These are phyloP conservation scores for Colletotrichum cereale DNA, from an alignment of 2,329 filamentous ascomycete genomes.

Conservation along the genomic window DNA sequence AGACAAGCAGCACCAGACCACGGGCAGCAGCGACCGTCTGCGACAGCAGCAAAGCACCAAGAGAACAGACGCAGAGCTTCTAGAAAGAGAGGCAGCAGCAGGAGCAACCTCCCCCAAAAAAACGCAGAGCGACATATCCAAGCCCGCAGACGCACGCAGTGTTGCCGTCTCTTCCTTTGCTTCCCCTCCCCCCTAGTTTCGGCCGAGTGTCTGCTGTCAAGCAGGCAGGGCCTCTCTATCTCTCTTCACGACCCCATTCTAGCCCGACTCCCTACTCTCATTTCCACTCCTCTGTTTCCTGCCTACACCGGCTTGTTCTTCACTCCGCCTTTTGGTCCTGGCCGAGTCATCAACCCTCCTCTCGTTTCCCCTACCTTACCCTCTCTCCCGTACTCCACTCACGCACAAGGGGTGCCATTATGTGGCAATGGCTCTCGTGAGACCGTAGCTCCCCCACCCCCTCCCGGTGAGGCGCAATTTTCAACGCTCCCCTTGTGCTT, in stretches of 20 bases:
- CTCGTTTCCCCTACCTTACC: conserved; percentile 39
- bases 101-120: conserved; percentile 4
- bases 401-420: conserved; percentile 42
- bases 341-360: conserved; percentile 39
- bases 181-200: conserved; percentile 26
- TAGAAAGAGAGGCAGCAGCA: conserved; percentile 33
- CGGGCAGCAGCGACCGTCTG: conserved; percentile 25
- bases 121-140: conserved; percentile 28
- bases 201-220: conserved; percentile 37
- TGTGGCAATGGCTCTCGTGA: conserved; percentile 51
- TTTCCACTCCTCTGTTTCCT: conserved; percentile 34
- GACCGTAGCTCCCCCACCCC: conserved; percentile 44
- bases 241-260: conserved; percentile 37
- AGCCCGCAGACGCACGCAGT: conserved; percentile 20
- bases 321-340: conserved; percentile 33
- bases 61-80: conserved; percentile 11
- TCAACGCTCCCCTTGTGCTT: conserved; percentile 43
- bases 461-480: conserved; percentile 44
- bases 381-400: conserved; percentile 40
- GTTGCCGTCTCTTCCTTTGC: conserved; percentile 39
- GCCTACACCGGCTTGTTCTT: conserved; percentile 29
- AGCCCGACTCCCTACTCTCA: conserved; percentile 39
- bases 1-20: conserved; percentile 32
- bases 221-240: conserved; percentile 37
- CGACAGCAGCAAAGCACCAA: conserved; percentile 21